A percentile compares a stretch with the other conserved stretches of the same genome.
Conservation (phyloP, 371 early-diverging fungal species). For the Nosema bombycis region DNA sequence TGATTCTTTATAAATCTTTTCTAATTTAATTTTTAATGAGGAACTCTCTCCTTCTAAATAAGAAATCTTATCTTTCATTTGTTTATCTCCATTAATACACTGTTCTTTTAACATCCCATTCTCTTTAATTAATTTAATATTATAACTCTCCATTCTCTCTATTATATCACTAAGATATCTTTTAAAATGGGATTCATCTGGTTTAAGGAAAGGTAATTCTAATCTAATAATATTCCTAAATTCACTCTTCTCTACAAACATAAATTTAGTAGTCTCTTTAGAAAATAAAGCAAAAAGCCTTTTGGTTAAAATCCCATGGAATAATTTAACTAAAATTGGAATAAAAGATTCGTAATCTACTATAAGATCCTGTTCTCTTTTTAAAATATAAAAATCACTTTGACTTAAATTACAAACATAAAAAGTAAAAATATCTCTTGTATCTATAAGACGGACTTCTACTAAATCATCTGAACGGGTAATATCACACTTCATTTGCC, state of each 20-base stretch:
- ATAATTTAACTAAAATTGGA: constrained; percentile 55
- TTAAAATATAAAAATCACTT: constrained; percentile 62
- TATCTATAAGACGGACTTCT: constrained; percentile 61
- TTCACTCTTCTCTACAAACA: constrained; percentile 63
- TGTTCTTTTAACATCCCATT: constrained; percentile 57
- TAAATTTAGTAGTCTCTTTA: constrained; percentile 47
- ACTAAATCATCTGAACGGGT: constrained; percentile 25
- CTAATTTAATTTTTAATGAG: constrained; percentile 33
- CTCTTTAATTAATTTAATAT: constrained; percentile 61
- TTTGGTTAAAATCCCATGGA: constrained; percentile 52
- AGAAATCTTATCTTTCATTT: constrained; percentile 34
- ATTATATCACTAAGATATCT: constrained; percentile 62
- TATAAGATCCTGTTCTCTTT: constrained; percentile 65
- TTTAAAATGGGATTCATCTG: constrained; percentile 61
- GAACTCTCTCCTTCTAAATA: constrained; percentile 40
- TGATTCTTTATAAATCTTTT: constrained; percentile 38
- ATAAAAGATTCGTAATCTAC: constrained; percentile 64
- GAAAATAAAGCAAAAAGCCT: constrained; percentile 47
- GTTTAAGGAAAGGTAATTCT: constrained; percentile 60
- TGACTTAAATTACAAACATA: constrained; percentile 52
- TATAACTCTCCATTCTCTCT: constrained; percentile 56
- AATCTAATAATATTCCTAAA: constrained; percentile 65
- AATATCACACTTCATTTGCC: constrained; percentile 58
- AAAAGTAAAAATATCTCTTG: constrained; percentile 59
- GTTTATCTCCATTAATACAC: constrained; percentile 25